Evolutionary conservation across 768 basidiomycete genomes (phyloP), one percentile per base, ranked within the genome.

Genomic region (Amanita pseudoporphyria): DNA sequence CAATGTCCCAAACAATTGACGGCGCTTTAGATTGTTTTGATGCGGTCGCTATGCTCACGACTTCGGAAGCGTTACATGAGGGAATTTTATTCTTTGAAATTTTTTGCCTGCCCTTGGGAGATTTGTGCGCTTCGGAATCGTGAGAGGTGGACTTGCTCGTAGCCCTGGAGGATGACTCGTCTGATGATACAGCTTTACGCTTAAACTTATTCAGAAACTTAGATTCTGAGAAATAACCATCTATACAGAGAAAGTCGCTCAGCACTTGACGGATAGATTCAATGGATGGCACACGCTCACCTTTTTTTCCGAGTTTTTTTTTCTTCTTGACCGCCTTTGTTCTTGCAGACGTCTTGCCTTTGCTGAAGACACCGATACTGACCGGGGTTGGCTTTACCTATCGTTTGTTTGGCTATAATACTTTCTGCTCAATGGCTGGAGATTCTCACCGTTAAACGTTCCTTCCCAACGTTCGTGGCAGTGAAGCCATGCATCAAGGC

Each of bases 401-500:
- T 6, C 14, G 16, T 7, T 33, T 38, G 38, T n/a, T n/a, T n/a
- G n/a, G n/a, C n/a, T n/a, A n/a, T n/a, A n/a, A n/a, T n/a, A n/a
- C n/a, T n/a, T n/a, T n/a, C n/a, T n/a, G n/a, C n/a, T n/a, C n/a
- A n/a, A n/a, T 9, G 19, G 16, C 5, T 13, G 42, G 38, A 30
- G 37, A 7, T 12, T 58, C 71, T 43, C 56, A 84, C 83, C 48
- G 83, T 86, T 9, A 86, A 58, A 35, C 84, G 73, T 49, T 75
- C 71, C 46, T 71, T 75, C 12, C 81, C 78, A 2, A 86, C 71
- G 53, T 81, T 84, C 5, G 72, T 74, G 0, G 83, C 76, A 13
- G 71, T 63, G 58, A 84, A 82, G 0, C 80, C 81, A 53, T 84
- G 79, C 78, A 86, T 79, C 22, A 86, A 67, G 0, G 82, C 81